A percentile compares a stretch with the other conserved stretches of the same genome.
Evolutionary conservation across 1,284 basidiomycete species (phyloP).

Genomic region (Cystobasidiaceae sp.): DNA sequence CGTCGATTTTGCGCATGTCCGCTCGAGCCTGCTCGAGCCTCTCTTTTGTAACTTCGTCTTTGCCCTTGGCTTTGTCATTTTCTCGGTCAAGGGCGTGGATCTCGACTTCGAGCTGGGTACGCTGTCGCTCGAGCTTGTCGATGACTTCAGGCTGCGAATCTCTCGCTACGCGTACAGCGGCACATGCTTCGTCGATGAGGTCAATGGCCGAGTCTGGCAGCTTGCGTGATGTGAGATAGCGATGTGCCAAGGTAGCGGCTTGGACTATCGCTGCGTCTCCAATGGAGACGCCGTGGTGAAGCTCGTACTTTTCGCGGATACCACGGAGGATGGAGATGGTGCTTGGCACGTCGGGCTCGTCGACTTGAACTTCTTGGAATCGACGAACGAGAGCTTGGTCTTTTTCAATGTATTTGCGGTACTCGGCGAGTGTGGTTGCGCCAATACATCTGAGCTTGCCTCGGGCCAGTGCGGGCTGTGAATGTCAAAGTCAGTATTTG

Average conservation of each 20-base stretch:
- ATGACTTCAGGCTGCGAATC: constrained; percentile 94
- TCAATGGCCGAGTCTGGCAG: constrained; percentile 48
- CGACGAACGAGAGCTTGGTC: constrained; percentile 90
- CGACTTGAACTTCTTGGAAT: constrained; percentile 74
- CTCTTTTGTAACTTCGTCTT: constrained; percentile 84
- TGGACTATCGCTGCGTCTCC: constrained; percentile 83
- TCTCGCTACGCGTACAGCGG: constrained; percentile 78
- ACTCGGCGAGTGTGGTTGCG: constrained; percentile 63
- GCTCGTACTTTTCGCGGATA: constrained; percentile 62
- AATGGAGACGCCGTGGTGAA: constrained; percentile 83
- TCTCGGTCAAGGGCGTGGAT: constrained; percentile 78
- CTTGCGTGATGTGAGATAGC: constrained; percentile 61
- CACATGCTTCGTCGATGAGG: constrained; percentile 80
- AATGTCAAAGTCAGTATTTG: neutral
- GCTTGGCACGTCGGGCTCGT: constrained; percentile 84
- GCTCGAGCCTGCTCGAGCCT: constrained; percentile 72
- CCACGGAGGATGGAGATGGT: constrained; percentile 90
- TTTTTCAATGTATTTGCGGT: constrained; percentile 92
- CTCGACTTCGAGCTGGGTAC: constrained; percentile 90
- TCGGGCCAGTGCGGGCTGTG: constrained; percentile 55
- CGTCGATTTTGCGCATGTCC: constrained; percentile 78
- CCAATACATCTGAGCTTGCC: constrained; percentile 87
- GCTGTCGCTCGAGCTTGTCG: constrained; percentile 85
- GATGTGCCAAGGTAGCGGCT: constrained; percentile 87
- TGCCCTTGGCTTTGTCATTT: constrained; percentile 58